Evolutionary conservation across 2,329 filamentous ascomycete species (phyloP).

Genomic region (Colletotrichum camelliae): DNA sequence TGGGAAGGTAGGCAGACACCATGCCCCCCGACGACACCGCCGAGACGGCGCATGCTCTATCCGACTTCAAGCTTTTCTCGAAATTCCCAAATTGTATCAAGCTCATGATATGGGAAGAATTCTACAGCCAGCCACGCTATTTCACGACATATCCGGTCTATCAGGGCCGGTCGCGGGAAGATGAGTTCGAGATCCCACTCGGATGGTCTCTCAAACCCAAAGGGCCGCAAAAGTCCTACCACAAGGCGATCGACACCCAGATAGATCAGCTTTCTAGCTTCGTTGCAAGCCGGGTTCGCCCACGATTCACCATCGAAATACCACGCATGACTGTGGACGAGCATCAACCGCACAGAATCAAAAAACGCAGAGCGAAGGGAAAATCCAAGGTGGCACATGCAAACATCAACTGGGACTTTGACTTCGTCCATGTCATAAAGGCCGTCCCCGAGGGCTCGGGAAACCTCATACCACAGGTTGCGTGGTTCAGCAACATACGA

Average conservation of each 20-base stretch:
- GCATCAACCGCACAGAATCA: neutral
- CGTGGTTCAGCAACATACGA: neutral
- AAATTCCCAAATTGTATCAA: neutral
- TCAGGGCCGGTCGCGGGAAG: neutral
- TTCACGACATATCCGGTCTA: neutral
- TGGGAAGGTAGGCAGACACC: neutral
- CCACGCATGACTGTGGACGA: neutral
- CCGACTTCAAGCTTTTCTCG: neutral
- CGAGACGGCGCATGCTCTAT: neutral
- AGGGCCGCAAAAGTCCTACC: neutral
- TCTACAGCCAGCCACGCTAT: neutral
- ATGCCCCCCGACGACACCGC: rapidly evolving
- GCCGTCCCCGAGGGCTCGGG: neutral
- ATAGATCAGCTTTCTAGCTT: neutral
- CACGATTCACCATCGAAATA: neutral
- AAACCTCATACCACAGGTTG: neutral
- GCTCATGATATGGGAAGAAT: neutral
- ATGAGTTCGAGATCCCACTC: neutral
- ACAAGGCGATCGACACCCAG: neutral
- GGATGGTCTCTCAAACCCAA: neutral
- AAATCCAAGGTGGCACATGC: neutral
- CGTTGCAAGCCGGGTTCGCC: neutral
- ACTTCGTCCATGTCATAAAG: neutral
- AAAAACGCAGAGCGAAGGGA: too few species aligned
- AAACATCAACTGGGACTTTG: neutral